phyloP scores from a whole-genome alignment of 257 asterid species.

The Fraxinus pennsylvanica region DNA sequence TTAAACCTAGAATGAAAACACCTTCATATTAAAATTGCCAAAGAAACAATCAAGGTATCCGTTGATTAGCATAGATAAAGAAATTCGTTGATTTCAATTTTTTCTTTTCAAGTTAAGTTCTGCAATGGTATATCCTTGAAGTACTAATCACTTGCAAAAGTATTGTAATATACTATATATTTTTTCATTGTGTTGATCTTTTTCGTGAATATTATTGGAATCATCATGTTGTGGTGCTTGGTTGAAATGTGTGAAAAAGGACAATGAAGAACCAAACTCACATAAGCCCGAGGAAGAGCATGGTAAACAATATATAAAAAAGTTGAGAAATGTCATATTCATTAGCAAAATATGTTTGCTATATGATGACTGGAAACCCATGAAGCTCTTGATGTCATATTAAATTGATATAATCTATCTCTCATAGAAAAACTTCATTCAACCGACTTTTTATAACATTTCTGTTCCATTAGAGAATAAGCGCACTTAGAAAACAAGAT shows the following conservation, averaged over 20 bases:
- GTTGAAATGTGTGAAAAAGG: not conserved
- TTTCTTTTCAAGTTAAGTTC: not conserved
- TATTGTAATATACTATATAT: too few species aligned
- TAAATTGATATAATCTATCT: not conserved
- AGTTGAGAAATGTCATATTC: not conserved
- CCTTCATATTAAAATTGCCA: not conserved
- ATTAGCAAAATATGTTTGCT: not conserved
- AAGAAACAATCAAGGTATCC: not conserved
- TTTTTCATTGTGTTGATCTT: not conserved
- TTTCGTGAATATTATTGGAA: not conserved
- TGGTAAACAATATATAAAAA: not conserved
- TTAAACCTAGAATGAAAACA: not conserved
- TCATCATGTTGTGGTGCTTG: not conserved
- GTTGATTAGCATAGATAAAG: not conserved
- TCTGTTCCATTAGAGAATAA: not conserved
- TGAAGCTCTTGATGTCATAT: not conserved
- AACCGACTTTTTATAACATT: not conserved
- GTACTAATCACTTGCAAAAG: not conserved
- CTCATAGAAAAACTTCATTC: constrained; percentile 4
- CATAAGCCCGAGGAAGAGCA: not conserved
- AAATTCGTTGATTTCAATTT: not conserved
- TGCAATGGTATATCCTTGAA: not conserved
- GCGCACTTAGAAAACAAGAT: not conserved
- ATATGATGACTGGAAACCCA: not conserved
- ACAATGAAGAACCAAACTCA: not conserved